These are phyloP conservation scores for Trichomonascaceae sp. DNA, from an alignment of 1,139 yeast genomes.

Conservation along the genomic window DNA sequence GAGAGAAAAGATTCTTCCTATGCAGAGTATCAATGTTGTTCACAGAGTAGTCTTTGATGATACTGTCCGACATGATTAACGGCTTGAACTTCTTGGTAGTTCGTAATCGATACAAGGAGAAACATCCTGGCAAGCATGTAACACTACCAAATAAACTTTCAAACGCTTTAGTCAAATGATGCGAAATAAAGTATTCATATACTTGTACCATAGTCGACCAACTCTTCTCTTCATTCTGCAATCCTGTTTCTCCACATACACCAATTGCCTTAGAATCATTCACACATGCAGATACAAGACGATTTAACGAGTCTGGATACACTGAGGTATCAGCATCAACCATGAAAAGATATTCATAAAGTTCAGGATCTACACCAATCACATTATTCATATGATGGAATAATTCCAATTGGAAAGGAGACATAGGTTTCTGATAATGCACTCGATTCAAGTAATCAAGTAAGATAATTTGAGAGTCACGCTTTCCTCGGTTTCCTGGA, in stretches of 20 bases:
- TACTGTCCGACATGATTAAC: conserved; percentile 33
- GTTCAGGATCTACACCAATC: conserved; percentile 39
- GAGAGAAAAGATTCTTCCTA: conserved; percentile 37
- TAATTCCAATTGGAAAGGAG: conserved; percentile 37
- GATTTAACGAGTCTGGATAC: conserved; percentile 33
- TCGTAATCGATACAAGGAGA: conserved; percentile 36
- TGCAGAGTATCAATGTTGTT: conserved; percentile 37
- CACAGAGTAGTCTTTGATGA: conserved; percentile 35
- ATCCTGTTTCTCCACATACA: conserved; percentile 39
- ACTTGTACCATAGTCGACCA: conserved; percentile 40
- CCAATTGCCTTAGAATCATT: conserved; percentile 36
- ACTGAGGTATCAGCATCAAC: conserved; percentile 40
- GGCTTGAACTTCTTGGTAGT: conserved; percentile 36
- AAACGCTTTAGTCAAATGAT: conserved; percentile 38
- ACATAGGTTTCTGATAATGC: conserved; percentile 36
- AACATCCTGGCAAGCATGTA: conserved; percentile 41
- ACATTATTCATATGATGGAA: conserved; percentile 39
- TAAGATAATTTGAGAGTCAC: conserved; percentile 38
- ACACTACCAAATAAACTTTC: conserved; percentile 38
- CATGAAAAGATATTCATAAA: conserved; percentile 36
- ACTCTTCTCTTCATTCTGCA: conserved; percentile 35
- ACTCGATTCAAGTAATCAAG: conserved; percentile 38
- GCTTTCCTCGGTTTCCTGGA: conserved; percentile 41
- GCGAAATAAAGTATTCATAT: conserved; percentile 39
- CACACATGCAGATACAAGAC: conserved; percentile 36